Conservation (phyloP, 1,284 basidiomycete species). For the Heimioporus retisporus region DNA sequence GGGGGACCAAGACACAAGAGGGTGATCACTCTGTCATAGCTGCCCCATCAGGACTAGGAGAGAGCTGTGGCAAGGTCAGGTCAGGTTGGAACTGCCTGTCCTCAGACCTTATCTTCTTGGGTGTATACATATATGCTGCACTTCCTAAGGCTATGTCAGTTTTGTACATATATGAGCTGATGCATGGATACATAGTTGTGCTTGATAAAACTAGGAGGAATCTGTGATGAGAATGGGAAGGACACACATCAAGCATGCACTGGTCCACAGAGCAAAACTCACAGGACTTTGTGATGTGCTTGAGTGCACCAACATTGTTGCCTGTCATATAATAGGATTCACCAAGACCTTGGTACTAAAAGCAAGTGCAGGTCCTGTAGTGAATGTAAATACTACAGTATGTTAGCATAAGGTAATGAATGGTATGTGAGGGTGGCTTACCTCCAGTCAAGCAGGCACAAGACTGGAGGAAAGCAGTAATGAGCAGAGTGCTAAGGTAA, state of each 20-base stretch:
- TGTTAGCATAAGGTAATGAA: no score
- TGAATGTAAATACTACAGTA: no score
- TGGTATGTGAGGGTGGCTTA: no score
- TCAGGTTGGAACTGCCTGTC: constrained; percentile 74
- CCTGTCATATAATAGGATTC: constrained; percentile 79
- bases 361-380: no score
- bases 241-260: constrained; percentile 89
- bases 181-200: constrained; percentile 77
- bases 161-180: constrained; percentile 91
- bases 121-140: constrained; percentile 34
- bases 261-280: constrained; percentile 89
- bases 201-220: constrained; percentile 69
- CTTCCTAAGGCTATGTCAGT: constrained; percentile 89
- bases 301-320: constrained; percentile 74
- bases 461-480: no score
- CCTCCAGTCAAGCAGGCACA: no score
- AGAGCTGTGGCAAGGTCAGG: constrained; percentile 84
- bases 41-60: constrained; percentile 73
- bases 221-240: constrained; percentile 49
- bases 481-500: no score
- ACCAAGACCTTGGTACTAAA: constrained; percentile 79
- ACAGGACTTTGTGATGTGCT: constrained; percentile 85
- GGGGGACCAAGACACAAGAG: constrained; percentile 75
- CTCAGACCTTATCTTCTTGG: constrained; percentile 59
- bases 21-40: constrained; percentile 82